phyloP scores from a whole-genome alignment of 495 filamentous ascomycete species.

The Penicillium ucsense region DNA sequence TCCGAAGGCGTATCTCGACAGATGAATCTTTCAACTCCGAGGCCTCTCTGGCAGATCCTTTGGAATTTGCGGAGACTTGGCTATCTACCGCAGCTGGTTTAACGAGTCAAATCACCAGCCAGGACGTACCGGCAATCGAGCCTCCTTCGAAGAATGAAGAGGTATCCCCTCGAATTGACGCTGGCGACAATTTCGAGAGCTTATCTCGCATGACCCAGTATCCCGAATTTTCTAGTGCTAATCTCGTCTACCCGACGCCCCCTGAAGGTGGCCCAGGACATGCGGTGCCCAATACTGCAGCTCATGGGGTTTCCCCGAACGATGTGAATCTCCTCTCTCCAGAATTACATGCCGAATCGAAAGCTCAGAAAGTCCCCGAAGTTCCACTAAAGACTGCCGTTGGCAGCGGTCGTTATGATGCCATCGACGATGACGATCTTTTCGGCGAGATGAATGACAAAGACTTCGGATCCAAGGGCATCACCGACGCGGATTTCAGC shows the following conservation, averaged over 20 bases:
- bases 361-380: conserved; percentile 12
- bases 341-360: conserved; percentile 8
- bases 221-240: conserved; percentile 41
- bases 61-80: conserved; percentile 65
- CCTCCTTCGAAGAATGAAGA: conserved; percentile 17
- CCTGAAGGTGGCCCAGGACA: conserved; percentile 58
- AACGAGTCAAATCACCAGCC: conserved; percentile 9
- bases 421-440: conserved; percentile 49
- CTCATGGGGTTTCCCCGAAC: conserved; percentile 25
- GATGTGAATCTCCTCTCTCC: conserved; percentile 15
- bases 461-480: conserved; percentile 70
- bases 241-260: conserved; percentile 78
- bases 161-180: conserved; percentile 14
- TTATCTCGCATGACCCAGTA: conserved; percentile 42
- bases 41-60: conserved; percentile 39
- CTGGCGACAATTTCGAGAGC: conserved; percentile 31
- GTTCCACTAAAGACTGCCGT: conserved; percentile 20
- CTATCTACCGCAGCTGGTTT: conserved; percentile 27
- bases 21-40: conserved; percentile 5
- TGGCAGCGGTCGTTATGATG: conserved; percentile 37
- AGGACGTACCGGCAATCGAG: conserved; percentile 23
- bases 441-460: conserved; percentile 64
- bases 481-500: conserved; percentile 82
- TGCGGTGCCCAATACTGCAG: conserved; percentile 13
- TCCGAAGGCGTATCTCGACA: conserved; percentile 21